Conservation (phyloP, 495 filamentous ascomycete genomes). For the Xylaria cubensis region DNA sequence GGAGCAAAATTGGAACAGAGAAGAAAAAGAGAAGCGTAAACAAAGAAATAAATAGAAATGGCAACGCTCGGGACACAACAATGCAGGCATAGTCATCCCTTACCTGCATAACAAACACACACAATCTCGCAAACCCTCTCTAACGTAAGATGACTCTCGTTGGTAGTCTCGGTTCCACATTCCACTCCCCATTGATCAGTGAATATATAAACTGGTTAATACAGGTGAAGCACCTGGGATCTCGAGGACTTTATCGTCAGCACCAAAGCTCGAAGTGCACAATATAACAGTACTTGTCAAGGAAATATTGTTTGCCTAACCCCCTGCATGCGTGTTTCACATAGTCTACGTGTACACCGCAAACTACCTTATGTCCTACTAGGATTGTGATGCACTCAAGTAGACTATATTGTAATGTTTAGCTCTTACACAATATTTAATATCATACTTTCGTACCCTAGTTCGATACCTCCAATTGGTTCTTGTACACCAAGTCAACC, state of each 20-base stretch:
- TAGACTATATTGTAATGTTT: not conserved
- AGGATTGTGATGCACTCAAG: not conserved
- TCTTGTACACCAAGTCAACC: not conserved
- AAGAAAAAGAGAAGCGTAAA: not conserved
- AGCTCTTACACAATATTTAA: not conserved
- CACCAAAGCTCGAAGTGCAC: not conserved
- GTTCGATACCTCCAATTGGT: not conserved
- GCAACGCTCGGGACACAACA: not conserved
- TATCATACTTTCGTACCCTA: not conserved
- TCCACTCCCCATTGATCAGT: not conserved
- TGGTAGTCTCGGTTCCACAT: not conserved
- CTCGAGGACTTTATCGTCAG: not conserved
- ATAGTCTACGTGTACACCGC: not conserved
- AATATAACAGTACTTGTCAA: not conserved
- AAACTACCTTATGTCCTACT: not conserved
- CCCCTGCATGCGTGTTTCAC: not conserved
- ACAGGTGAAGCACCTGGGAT: not conserved
- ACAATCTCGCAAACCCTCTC: not conserved
- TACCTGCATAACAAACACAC: not conserved
- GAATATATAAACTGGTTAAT: not conserved
- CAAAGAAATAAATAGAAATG: not conserved
- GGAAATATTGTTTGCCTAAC: not conserved
- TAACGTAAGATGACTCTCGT: not conserved
- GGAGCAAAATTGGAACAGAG: not conserved
- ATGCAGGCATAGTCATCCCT: not conserved